Percentiles rank a stretch among this genome's conserved stretches.
phyloP scores from a whole-genome alignment of 192 early-diverging fungal genomes.

The Coemansia sp. region DNA sequence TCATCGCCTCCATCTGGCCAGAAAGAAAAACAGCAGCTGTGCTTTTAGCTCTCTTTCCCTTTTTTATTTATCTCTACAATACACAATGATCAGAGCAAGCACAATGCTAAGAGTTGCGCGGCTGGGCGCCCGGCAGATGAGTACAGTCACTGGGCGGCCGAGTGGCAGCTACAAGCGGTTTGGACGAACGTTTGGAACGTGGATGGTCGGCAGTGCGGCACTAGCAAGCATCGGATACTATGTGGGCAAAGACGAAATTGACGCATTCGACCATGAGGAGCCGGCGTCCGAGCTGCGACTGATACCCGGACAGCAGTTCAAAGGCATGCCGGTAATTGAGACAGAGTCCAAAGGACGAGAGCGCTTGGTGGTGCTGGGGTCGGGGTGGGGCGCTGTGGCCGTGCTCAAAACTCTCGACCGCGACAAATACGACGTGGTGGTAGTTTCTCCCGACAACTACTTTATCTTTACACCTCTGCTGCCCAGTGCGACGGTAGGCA shows the following conservation, averaged over 20 bases:
- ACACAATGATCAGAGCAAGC: neutral
- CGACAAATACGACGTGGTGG: constrained; percentile 71
- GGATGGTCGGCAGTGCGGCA: constrained; percentile 20
- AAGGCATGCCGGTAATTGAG: constrained; percentile 33
- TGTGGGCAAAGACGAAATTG: constrained; percentile 36
- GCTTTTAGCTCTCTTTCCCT: constrained; percentile 3
- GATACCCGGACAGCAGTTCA: constrained; percentile 1
- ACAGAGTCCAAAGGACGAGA: constrained; percentile 25
- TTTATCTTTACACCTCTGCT: constrained; percentile 80
- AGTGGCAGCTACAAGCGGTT: constrained; percentile 17
- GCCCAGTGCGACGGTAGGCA: constrained; percentile 81
- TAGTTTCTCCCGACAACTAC: constrained; percentile 85
- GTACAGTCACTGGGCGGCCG: neutral
- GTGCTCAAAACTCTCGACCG: constrained; percentile 71
- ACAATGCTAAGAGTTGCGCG: constrained; percentile 1
- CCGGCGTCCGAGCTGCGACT: constrained; percentile 40
- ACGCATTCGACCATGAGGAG: constrained; percentile 40
- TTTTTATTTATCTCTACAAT: neutral
- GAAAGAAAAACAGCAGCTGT: too few relatives aligned
- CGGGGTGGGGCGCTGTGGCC: constrained; percentile 56
- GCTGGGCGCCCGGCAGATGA: neutral
- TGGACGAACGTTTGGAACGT: constrained; percentile 22
- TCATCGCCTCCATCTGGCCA: too few relatives aligned
- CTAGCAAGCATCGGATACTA: constrained; percentile 22
- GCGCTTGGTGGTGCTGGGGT: constrained; percentile 53